A percentile compares a stretch with the other conserved stretches of the same genome.
Conservation (phyloP, 2,329 filamentous ascomycete species). For the Nemania sp. region DNA sequence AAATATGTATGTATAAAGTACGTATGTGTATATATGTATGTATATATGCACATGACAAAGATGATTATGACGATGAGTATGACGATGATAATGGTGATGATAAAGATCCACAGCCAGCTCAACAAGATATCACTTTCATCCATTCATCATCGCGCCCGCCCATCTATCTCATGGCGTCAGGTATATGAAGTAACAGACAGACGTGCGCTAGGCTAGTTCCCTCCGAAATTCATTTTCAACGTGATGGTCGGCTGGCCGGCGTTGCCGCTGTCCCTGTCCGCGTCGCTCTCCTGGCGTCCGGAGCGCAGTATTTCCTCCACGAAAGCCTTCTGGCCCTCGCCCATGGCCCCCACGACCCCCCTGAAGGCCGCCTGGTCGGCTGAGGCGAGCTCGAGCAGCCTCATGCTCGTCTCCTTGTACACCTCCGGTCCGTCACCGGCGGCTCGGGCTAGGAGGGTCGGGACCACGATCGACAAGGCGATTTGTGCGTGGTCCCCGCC, state of each 20-base stretch:
- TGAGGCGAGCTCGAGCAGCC: constrained; percentile 80
- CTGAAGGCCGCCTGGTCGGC: constrained; percentile 75
- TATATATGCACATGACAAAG: too few relatives aligned
- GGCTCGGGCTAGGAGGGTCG: constrained; percentile 75
- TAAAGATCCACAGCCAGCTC: too few relatives aligned
- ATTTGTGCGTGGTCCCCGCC: constrained; percentile 51
- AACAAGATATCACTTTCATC: too few relatives aligned
- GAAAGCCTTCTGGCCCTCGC: constrained; percentile 69
- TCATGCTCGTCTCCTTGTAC: constrained; percentile 74
- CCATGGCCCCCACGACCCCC: constrained; percentile 72
- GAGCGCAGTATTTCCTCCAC: constrained; percentile 81
- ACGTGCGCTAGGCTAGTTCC: constrained; percentile 29
- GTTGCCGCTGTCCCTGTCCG: constrained; percentile 47
- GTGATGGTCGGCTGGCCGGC: constrained; percentile 79
- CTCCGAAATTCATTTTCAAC: constrained; percentile 89
- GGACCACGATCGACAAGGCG: constrained; percentile 77
- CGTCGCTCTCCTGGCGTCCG: constrained; percentile 54
- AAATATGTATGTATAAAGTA: too few relatives aligned
- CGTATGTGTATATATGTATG: too few relatives aligned
- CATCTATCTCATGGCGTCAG: too few relatives aligned
- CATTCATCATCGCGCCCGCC: too few relatives aligned
- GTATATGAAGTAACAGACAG: too few relatives aligned
- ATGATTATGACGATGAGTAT: too few relatives aligned
- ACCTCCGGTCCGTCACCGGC: constrained; percentile 63
- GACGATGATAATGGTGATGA: too few relatives aligned